Evolutionary conservation across 306 rosid species (phyloP).

Genomic region (Cyamopsis tetragonoloba): DNA sequence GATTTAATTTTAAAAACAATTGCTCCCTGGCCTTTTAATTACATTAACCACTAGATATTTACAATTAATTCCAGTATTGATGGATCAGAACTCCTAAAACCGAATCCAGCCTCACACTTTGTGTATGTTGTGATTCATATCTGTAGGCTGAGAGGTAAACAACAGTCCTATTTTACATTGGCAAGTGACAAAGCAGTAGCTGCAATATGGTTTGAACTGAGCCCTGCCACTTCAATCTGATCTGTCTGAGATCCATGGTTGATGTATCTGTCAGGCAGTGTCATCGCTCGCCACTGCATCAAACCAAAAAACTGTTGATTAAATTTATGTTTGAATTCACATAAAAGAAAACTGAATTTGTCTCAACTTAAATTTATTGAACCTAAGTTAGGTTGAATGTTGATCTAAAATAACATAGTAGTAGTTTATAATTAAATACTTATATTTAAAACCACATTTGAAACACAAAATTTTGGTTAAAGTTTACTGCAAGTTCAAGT

Average conservation of each 20-base stretch:
- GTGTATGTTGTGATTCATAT: not conserved
- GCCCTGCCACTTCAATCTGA: slow-evolving; percentile 52
- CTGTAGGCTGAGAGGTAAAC: slow-evolving; percentile 24
- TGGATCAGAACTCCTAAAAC: not conserved
- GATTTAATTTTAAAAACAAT: too few relatives aligned
- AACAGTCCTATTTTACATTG: slow-evolving; percentile 27
- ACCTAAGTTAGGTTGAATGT: too few relatives aligned
- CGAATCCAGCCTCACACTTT: not conserved
- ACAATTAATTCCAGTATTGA: not conserved
- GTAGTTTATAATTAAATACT: too few relatives aligned
- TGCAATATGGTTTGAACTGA: slow-evolving; percentile 56
- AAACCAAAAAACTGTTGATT: not conserved
- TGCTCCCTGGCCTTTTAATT: not conserved
- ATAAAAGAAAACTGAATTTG: too few relatives aligned
- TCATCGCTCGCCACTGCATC: slow-evolving; percentile 57
- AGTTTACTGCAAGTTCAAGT: too few relatives aligned
- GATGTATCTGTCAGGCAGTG: slow-evolving; percentile 60
- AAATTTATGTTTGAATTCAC: too few relatives aligned
- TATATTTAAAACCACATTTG: too few relatives aligned
- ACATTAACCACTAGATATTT: not conserved
- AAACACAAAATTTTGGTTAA: too few relatives aligned
- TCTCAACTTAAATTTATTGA: too few relatives aligned
- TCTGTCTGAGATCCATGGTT: slow-evolving; percentile 58
- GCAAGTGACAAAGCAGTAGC: slow-evolving; percentile 47
- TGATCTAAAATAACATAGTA: too few relatives aligned